Evolutionary conservation across 768 basidiomycete species (phyloP).

Genomic region (Boletellus ananiceps): DNA sequence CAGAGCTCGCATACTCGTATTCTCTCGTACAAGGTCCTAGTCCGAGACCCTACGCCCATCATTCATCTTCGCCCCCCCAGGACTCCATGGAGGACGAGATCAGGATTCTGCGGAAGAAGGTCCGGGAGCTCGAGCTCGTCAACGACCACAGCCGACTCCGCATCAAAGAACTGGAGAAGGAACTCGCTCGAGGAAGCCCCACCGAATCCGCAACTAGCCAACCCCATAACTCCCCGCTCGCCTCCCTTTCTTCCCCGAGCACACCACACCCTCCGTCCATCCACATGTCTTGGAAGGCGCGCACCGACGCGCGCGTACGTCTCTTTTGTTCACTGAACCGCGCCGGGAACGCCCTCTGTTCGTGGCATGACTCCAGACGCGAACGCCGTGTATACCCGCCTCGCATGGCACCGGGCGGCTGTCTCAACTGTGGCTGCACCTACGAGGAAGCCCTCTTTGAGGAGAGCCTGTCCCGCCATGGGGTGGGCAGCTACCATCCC

Average conservation of each 20-base stretch:
- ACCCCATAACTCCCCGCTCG: constrained; percentile 10
- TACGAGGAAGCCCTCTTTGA: constrained; percentile 84
- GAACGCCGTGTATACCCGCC: constrained; percentile 76
- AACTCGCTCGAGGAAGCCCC: constrained; percentile 35
- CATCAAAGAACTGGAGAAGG: constrained; percentile 44
- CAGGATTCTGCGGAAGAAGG: constrained; percentile 47
- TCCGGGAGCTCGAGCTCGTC: constrained; percentile 61
- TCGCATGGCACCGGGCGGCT: constrained; percentile 71
- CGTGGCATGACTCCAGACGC: constrained; percentile 86
- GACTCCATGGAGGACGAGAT: constrained; percentile 47
- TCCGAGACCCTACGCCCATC: constrained; percentile 17
- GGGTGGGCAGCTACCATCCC: constrained; percentile 77
- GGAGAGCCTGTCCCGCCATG: constrained; percentile 74
- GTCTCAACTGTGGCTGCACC: constrained; percentile 84
- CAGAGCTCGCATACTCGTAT: constrained; percentile 19
- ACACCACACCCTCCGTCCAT: constrained; percentile 40
- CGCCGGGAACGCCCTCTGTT: constrained; percentile 83
- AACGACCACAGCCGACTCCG: constrained; percentile 48
- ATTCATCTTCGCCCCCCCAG: constrained; percentile 16
- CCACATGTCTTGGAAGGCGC: constrained; percentile 60
- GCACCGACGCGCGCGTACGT: constrained; percentile 68
- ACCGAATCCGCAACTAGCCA: constrained; percentile 21
- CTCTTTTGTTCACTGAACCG: constrained; percentile 79
- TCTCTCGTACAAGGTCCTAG: constrained; percentile 14
- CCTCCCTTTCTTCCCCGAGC: constrained; percentile 17